Evolutionary conservation across 2,329 filamentous ascomycete species (phyloP), one percentile per base, ranked within the genome.

Genomic region (Colletotrichum sp.): DNA sequence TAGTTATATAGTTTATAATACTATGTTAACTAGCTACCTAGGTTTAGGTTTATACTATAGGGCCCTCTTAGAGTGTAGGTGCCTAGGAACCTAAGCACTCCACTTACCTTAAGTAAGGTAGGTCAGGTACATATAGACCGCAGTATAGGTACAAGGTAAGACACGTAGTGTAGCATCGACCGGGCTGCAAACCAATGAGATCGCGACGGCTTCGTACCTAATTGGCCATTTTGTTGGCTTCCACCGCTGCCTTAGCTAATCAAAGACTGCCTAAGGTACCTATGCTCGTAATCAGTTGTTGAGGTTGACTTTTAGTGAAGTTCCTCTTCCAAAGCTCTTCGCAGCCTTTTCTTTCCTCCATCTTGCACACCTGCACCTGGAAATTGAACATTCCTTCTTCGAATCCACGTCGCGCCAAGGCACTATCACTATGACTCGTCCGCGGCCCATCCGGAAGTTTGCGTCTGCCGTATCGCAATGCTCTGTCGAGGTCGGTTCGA

Each of bases 401-500:
- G 38, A 48, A 38, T n/a, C 38, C 38, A 48, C 38, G 38, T 10
- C 38, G 38, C 38, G 38, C 18, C 26, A 15, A 66, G 30, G 60
- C 34, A 24, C 24, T 18, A 28, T 30, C 75, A 52, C 36, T 65
- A 83, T 83, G 81, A 78, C 71, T 52, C 77, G 79, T 64, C 77
- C 78, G 28, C 87, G 90, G 8, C 90, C 90, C 2, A 90, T 92
- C 71, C 88, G 90, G 78, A 90, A 87, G 76, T 86, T 92, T 73
- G 90, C 90, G 18, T 82, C 86, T 15, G 88, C 89, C n/a, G 88
- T 86, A 48, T 88, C 89, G 8, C 87, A 89, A 79, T 92, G 91
- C 82, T 87, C 89, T n/a, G 78, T 84, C 52, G 88, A 92, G 88
- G 90, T 91, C 73, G 68, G 84, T 78, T 13, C 9, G 26, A 28